Conservation (phyloP, 495 filamentous ascomycete species). For the Talaromyces thailandensis region DNA sequence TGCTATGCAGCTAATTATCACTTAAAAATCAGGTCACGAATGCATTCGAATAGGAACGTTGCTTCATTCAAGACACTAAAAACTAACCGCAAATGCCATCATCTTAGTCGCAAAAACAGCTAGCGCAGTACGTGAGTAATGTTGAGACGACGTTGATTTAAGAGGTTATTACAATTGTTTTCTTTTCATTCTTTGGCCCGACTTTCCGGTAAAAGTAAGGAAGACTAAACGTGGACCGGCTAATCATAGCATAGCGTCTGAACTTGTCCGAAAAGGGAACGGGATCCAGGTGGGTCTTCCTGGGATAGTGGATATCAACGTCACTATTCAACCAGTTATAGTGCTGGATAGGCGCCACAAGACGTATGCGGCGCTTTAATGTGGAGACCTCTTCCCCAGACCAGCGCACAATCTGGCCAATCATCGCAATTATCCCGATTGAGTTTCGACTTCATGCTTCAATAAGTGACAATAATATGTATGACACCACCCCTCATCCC, state of each 20-base stretch:
- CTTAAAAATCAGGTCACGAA: background rate
- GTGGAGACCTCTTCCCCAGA: background rate
- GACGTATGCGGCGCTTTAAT: background rate
- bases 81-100: background rate
- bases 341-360: background rate
- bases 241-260: background rate
- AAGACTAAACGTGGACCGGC: background rate
- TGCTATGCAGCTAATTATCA: background rate
- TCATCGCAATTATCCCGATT: background rate
- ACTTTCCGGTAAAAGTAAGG: background rate
- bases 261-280: background rate
- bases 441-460: background rate
- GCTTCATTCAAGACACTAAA: background rate
- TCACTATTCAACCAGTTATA: background rate
- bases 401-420: background rate
- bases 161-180: background rate
- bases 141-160: background rate
- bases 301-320: background rate
- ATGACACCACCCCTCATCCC: background rate
- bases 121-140: background rate
- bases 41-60: background rate
- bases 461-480: too few relatives aligned
- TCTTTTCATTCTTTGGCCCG: background rate
- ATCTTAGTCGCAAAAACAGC: background rate
- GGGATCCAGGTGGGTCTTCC: background rate